Evolutionary conservation across 768 basidiomycete species (phyloP), one percentile per base, ranked within the genome.

Genomic region (Candolleomyces efflorescens): DNA sequence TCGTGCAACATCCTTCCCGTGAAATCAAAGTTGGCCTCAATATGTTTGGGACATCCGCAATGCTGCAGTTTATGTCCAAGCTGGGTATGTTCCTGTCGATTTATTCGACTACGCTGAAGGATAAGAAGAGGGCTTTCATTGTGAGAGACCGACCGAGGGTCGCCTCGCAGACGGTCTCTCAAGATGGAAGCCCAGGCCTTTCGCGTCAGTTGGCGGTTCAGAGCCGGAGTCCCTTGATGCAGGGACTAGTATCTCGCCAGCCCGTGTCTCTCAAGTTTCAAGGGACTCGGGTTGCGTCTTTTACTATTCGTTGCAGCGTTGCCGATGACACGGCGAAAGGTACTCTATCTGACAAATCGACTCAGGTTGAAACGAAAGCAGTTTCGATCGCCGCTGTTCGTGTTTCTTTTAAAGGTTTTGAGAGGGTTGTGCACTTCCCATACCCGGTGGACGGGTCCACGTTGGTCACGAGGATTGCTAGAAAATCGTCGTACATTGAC

Each of bases 401-500:
- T 2, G 23, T 53, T 13, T 53, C 51, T 5, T 53, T 53, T 37
- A 37, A 20, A 9, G 36, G 36, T 10, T 53, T 53, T n/a, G 22
- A 39, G 12, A 1, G 15, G 9, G 22, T 15, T 15, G 5, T 53
- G 9, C 37, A 53, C 37, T 53, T 53, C 15, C 51, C 51, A 22
- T 53, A 53, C 15, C 51, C 51, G 20, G 22, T 39, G 9, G 51
- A 38, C 20, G 1, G 3, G 2, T n/a, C 51, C 13, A 6, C 51
- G 3, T 23, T 53, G 27, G 20, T 53, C 1, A 64, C 77, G 7
- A 74, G 81, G 4, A 63, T 84, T 39, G 84, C 84, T 9, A 73
- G 84, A 45, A 82, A 80, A 59, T 85, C 82, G 1, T 73, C 66
- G 20, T 85, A 81, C 56, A 65, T 84, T 5, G 75, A 78, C 64